phyloP scores from a whole-genome alignment of 2,329 filamentous ascomycete species.

The Venturia oleaginea region DNA sequence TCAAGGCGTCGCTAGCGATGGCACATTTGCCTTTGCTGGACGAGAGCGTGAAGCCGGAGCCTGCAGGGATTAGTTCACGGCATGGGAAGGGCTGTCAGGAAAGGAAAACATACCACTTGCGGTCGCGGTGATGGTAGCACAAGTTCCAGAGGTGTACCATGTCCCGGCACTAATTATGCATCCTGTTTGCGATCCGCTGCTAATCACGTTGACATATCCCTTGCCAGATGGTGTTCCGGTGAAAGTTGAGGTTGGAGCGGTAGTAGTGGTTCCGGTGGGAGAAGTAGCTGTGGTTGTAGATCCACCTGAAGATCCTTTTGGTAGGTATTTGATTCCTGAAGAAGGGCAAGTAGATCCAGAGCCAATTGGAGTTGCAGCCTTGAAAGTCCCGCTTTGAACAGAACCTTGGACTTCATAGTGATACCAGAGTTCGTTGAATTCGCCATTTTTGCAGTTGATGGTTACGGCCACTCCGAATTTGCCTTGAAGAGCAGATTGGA shows the following conservation, averaged over 20 bases:
- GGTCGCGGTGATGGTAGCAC: slow-evolving; percentile 54
- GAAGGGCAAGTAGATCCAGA: slow-evolving; percentile 53
- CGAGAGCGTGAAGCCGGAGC: slow-evolving; percentile 45
- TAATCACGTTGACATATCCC: slow-evolving; percentile 51
- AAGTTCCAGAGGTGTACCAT: slow-evolving; percentile 60
- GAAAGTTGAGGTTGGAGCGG: slow-evolving; percentile 26
- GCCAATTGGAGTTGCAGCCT: slow-evolving; percentile 47
- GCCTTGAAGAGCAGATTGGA: slow-evolving; percentile 48
- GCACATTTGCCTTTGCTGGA: slow-evolving; percentile 53
- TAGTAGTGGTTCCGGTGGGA: slow-evolving; percentile 17
- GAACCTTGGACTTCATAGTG: slow-evolving; percentile 55
- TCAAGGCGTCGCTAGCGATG: slow-evolving; percentile 44
- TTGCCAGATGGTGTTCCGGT: slow-evolving; percentile 37
- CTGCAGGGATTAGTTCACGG: slow-evolving; percentile 15
- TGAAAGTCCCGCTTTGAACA: slow-evolving; percentile 52
- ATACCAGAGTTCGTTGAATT: slow-evolving; percentile 49
- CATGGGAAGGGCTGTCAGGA: not conserved
- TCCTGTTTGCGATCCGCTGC: slow-evolving; percentile 43
- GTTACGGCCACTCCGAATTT: slow-evolving; percentile 47
- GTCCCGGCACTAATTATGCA: slow-evolving; percentile 58
- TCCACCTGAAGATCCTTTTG: slow-evolving; percentile 38
- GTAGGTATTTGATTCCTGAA: slow-evolving; percentile 55
- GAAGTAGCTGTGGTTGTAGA: slow-evolving; percentile 27
- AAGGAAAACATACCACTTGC: slow-evolving; percentile 20
- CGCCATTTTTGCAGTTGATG: slow-evolving; percentile 44